Evolutionary conservation across 768 basidiomycete species (phyloP), one percentile per base, ranked within the genome.

Genomic region (Favolaschia claudopus): DNA sequence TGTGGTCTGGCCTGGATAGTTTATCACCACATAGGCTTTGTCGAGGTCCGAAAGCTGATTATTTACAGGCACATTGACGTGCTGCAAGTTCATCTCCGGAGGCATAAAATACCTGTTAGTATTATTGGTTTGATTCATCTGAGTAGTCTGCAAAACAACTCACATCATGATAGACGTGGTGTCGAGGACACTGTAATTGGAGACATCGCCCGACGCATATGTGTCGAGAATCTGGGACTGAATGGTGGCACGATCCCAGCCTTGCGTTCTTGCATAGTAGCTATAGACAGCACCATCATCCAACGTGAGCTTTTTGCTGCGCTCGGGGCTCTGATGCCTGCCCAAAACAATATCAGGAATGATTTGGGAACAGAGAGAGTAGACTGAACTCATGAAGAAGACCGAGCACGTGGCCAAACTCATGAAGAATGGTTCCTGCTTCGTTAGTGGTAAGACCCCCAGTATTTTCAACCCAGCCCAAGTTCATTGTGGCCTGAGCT

Each of bases 361-460:
- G 28, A 19, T 2, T 22, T 13, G 42, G 5, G 19, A 34, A 44
- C 17, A 19, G 51, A 14, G 5, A 48, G 32, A 25, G 50, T 4
- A 17, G 12, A 17, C 9, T 7, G 13, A n/a, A 49, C 34, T 70
- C 69, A 33, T 70, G 67, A 44, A 70, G 47, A 32, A 69, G 22
- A 1, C 70, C 71, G 5, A 72, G 64, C 8, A 48, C 67, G 28
- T 70, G 71, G 3, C 71, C 71, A 47, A 70, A 69, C 37, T 70
- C 67, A 50, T 72, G 71, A 7, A 69, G 64, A 40, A 70, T 66
- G 17, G 61, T 64, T 10, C 52, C 68, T n/a, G 57, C 53, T 37
- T 66, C 67, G 14, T 48, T 40, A 19, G 19, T 43, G 24, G 62
- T 48, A 20, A 62, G 9, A 9, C 37, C 20, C 7, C 37, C 20